These are phyloP conservation scores for Chaetomium tenue DNA, from an alignment of 495 filamentous ascomycete species.

Conservation along the genomic window DNA sequence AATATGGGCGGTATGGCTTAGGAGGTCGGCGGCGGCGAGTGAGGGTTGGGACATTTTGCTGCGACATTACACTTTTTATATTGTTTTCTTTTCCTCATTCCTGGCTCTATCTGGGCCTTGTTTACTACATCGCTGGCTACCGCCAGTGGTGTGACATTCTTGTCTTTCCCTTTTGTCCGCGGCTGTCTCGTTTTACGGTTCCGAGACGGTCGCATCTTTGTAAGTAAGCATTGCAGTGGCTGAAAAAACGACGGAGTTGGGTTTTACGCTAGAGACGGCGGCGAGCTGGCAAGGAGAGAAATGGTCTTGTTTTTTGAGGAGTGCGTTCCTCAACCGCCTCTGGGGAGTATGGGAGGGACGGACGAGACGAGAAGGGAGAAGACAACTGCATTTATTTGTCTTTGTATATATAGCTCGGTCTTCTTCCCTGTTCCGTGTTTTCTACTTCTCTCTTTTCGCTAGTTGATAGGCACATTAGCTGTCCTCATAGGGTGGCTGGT, in stretches of 20 bases:
- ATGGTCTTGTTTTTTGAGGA: neutral
- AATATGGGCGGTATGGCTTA: constrained; percentile 47
- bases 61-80: neutral
- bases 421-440: constrained; percentile 17
- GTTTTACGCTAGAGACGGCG: neutral
- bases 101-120: neutral
- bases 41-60: neutral
- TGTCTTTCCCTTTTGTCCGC: neutral
- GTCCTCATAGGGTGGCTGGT: constrained; percentile 1
- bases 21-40: neutral
- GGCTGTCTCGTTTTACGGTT: neutral
- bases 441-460: neutral
- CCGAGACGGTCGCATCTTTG: neutral
- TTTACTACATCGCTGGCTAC: neutral
- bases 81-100: neutral
- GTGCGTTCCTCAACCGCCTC: too few species aligned
- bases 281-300: constrained; percentile 4
- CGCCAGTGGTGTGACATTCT: neutral
- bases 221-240: constrained; percentile 11
- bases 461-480: constrained; percentile 6
- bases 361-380: neutral
- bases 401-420: constrained; percentile 13
- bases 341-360: too few species aligned
- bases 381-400: neutral
- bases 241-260: constrained; percentile 17